Percentiles rank a stretch among this genome's conserved stretches.
These are phyloP conservation scores for Colletotrichum liaoningense DNA, from an alignment of 2,329 filamentous ascomycete genomes.

Conservation along the genomic window DNA sequence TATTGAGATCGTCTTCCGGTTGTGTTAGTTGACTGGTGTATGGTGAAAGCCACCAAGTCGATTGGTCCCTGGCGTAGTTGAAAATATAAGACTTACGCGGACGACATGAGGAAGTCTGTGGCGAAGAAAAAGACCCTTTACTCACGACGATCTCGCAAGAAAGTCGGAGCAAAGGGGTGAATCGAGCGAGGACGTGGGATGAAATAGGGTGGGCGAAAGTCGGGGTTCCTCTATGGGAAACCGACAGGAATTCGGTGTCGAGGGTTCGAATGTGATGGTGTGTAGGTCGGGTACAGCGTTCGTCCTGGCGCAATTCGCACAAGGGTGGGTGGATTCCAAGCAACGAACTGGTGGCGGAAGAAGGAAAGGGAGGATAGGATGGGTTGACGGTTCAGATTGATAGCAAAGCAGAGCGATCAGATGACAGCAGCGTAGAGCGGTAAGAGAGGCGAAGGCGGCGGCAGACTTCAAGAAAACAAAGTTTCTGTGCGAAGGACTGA, in stretches of 20 bases:
- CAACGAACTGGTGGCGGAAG: slow-evolving; percentile 8
- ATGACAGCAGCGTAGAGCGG: slow-evolving; percentile 5
- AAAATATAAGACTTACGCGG: slow-evolving; percentile 47
- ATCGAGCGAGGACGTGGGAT: slow-evolving; percentile 35
- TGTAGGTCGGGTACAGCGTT: slow-evolving; percentile 22
- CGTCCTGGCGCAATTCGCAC: slow-evolving; percentile 15
- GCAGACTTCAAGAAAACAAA: slow-evolving; percentile 7
- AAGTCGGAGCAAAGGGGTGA: slow-evolving; percentile 57
- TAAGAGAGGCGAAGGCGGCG: slow-evolving; percentile 19
- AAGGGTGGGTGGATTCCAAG: slow-evolving; percentile 12
- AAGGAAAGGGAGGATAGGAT: background rate
- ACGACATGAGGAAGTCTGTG: slow-evolving; percentile 50
- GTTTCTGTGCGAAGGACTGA: slow-evolving; percentile 8
- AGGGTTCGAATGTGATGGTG: background rate
- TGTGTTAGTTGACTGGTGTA: slow-evolving; percentile 37
- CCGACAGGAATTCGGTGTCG: slow-evolving; percentile 8
- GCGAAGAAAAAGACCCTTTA: slow-evolving; percentile 51
- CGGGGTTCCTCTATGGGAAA: slow-evolving; percentile 20
- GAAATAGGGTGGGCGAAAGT: slow-evolving; percentile 3
- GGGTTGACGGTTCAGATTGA: slow-evolving; percentile 10
- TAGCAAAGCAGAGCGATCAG: slow-evolving; percentile 16
- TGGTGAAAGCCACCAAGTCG: slow-evolving; percentile 35
- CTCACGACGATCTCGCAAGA: slow-evolving; percentile 60
- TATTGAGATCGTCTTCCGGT: slow-evolving; percentile 20
- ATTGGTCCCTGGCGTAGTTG: slow-evolving; percentile 32